phyloP scores from a whole-genome alignment of 306 rosid genomes.

The Leucaena leucocephala region DNA sequence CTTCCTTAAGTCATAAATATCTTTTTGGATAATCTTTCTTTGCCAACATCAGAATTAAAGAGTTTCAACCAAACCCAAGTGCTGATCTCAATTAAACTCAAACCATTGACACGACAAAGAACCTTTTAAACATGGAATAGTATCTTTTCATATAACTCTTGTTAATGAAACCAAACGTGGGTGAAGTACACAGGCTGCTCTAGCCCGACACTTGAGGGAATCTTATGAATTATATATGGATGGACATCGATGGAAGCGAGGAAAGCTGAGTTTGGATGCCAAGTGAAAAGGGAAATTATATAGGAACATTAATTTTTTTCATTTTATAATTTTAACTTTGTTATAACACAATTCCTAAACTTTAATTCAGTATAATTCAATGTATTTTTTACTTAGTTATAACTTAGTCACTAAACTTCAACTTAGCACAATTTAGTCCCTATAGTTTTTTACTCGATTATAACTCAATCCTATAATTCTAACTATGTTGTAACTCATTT shows the following conservation, averaged over 20 bases:
- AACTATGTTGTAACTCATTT: too few species aligned
- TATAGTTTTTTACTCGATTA: too few species aligned
- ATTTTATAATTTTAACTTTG: too few species aligned
- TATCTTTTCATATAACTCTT: constrained; percentile 37
- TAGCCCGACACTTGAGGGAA: constrained; percentile 40
- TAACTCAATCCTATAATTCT: too few species aligned
- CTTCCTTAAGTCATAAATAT: constrained; percentile 22
- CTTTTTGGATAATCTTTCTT: neutral
- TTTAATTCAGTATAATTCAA: too few species aligned
- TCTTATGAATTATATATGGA: constrained; percentile 37
- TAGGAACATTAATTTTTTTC: too few species aligned
- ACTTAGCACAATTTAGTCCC: too few species aligned
- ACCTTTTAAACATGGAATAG: constrained; percentile 67
- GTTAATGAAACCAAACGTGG: constrained; percentile 38
- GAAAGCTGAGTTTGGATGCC: constrained; percentile 56
- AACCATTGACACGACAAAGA: neutral
- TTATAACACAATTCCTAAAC: too few species aligned
- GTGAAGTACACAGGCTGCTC: neutral
- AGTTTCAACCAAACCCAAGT: too few species aligned
- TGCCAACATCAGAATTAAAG: neutral
- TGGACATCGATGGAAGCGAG: neutral
- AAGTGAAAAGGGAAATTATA: constrained; percentile 54
- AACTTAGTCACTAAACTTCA: too few species aligned
- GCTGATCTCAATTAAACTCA: too few species aligned
- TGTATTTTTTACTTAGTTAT: too few species aligned